Evolutionary conservation across 257 asterid species (phyloP).

Genomic region (Ajuga chamaepitys): DNA sequence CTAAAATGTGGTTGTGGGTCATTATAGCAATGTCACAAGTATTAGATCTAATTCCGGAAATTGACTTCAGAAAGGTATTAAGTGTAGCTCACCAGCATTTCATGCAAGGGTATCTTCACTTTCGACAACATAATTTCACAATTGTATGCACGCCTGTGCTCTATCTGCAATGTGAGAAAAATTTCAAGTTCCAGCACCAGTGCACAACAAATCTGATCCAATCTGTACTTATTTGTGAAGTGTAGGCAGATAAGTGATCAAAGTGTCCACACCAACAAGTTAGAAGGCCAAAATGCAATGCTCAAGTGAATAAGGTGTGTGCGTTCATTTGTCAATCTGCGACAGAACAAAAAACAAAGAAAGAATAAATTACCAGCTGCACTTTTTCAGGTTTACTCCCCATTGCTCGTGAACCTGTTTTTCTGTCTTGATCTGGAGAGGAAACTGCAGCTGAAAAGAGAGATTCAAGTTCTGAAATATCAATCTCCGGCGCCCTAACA

Average conservation of each 20-base stretch:
- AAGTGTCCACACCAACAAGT: neutral
- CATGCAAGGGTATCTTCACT: conserved; percentile 81
- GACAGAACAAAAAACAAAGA: conserved; percentile 1
- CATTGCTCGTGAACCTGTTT: conserved; percentile 52
- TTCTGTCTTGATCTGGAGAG: conserved; percentile 54
- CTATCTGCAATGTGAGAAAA: conserved; percentile 53
- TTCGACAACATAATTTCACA: conserved; percentile 95
- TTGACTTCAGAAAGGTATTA: neutral
- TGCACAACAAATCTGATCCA: neutral
- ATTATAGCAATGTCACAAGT: neutral
- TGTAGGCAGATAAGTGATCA: neutral
- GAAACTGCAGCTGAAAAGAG: conserved; percentile 85
- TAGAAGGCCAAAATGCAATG: conserved; percentile 7
- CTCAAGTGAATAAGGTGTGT: neutral
- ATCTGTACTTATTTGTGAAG: neutral
- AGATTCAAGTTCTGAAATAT: conserved; percentile 83
- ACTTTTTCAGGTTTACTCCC: conserved; percentile 75
- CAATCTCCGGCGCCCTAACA: conserved; percentile 90
- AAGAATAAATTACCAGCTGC: conserved; percentile 61
- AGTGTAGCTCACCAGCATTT: conserved; percentile 67
- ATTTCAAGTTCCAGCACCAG: conserved; percentile 6
- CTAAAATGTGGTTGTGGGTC: neutral
- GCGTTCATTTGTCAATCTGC: neutral
- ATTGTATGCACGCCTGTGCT: conserved; percentile 88
- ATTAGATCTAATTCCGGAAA: neutral